Percentiles rank a stretch among this genome's conserved stretches.
These are phyloP conservation scores for Tetrahymena elliotti DNA, from an alignment of 73 alveolate genomes.

Conservation along the genomic window DNA sequence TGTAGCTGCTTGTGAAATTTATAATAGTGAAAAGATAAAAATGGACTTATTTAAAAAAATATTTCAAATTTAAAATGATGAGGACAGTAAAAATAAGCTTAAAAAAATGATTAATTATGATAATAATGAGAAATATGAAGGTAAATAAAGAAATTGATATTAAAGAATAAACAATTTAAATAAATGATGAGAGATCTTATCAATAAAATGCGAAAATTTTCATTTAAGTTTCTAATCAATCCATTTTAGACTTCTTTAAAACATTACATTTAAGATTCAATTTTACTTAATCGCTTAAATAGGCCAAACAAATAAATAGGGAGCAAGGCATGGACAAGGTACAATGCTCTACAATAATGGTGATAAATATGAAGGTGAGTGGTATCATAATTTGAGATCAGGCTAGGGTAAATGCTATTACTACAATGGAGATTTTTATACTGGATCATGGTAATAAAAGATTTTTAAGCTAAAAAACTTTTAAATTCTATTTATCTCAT, in stretches of 20 bases:
- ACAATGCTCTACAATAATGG: not conserved
- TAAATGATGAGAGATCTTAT: not conserved
- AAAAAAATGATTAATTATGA: not conserved
- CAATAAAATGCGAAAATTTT: too few species aligned
- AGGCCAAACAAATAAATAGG: not conserved
- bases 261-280: not conserved
- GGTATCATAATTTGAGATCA: not conserved
- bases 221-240: too few species aligned
- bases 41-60: not conserved
- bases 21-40: not conserved
- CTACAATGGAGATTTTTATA: not conserved
- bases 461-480: not conserved
- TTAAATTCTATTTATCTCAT: not conserved
- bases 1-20: not conserved
- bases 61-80: not conserved
- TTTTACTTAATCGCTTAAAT: not conserved
- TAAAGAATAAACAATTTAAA: too few species aligned
- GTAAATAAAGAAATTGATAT: not conserved
- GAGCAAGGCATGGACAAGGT: not conserved
- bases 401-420: not conserved
- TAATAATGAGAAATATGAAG: not conserved
- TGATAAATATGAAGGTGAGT: not conserved
- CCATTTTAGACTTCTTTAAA: too few species aligned
- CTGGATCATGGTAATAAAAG: not conserved
- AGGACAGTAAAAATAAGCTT: not conserved